Evolutionary conservation across 805 yeast species (phyloP), one percentile per base, ranked within the genome.

Genomic region (Metahyphopichia silvanorum): DNA sequence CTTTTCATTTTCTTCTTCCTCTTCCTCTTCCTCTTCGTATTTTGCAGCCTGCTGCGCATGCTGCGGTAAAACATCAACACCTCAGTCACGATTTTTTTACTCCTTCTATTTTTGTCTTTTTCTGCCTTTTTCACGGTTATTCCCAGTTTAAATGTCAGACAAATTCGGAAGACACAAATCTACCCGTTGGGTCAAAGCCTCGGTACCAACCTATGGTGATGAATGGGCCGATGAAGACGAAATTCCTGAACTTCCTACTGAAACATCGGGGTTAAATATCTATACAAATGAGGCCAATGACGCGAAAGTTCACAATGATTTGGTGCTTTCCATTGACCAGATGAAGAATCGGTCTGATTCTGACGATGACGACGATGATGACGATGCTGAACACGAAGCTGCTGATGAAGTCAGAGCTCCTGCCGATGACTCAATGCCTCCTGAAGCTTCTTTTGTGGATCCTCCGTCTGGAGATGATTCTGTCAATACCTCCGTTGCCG

Each of bases 121-220:
- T 21, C 23, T 12, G 4, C 23, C 9, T 12, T 5, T 12, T 21
- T 11, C 23, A 21, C n/a, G 23, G 5, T 21, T 15, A 12, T n/a
- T n/a, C 14, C 25, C 13, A 4, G n/a, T 14, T 5, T 12, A 2
- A 16, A 55, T 55, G 61, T 21, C 55, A 14, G 71, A 64, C 29
- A 54, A 57, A 30, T 62, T 66, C 40, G 69, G 58, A 18, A 57
- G 73, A 46, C 71, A 66, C 35, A 57, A 56, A 29, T 65, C 71
- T 22, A 55, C 69, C 5, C 49, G 73, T 31, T 66, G 72, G 72
- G 69, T 57, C 8, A 60, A 58, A 33, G 64, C 71, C 5, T 43
- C 59, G n/a, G 61, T 58, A 4, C 73, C 71, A n/a, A 34, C 54
- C 3, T 64, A 64, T 37, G 69, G 69, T 1, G 68, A 62, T 34